These are phyloP conservation scores for Fonsecaea monophora DNA, from an alignment of 2,329 filamentous ascomycete species.

Conservation along the genomic window DNA sequence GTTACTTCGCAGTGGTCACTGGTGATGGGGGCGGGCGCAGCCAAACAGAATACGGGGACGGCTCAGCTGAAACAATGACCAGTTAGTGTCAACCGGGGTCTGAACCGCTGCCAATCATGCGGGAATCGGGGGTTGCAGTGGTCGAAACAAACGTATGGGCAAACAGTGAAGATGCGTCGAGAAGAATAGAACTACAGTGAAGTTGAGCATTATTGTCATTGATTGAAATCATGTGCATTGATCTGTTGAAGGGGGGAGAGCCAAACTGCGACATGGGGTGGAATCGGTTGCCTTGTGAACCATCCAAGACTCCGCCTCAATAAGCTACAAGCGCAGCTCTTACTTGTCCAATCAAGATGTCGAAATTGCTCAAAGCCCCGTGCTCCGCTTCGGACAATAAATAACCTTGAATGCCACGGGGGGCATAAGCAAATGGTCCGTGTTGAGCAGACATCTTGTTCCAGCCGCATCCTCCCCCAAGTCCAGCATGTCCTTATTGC, in stretches of 20 bases:
- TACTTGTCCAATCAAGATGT: not conserved
- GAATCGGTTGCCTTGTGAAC: slow-evolving; percentile 4
- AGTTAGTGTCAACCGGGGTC: not conserved
- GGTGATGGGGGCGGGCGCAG: not conserved
- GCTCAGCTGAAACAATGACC: not conserved
- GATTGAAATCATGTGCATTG: not conserved
- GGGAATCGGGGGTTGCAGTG: not conserved
- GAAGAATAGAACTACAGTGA: not conserved
- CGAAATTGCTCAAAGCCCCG: not conserved
- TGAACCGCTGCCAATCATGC: not conserved
- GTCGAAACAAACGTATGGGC: not conserved
- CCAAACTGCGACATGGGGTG: not conserved
- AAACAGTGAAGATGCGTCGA: not conserved
- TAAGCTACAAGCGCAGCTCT: not conserved
- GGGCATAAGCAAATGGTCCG: too few relatives aligned
- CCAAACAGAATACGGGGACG: not conserved
- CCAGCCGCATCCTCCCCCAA: too few relatives aligned
- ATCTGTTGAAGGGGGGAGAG: not conserved
- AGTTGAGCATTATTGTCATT: not conserved
- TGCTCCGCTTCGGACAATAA: slow-evolving; percentile 1
- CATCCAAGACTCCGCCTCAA: not conserved
- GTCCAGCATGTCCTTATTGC: not conserved
- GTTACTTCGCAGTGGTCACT: not conserved
- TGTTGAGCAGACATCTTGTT: too few relatives aligned
- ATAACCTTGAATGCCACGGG: not conserved